phyloP scores from a whole-genome alignment of 257 asterid species.

The Rhazya stricta region DNA sequence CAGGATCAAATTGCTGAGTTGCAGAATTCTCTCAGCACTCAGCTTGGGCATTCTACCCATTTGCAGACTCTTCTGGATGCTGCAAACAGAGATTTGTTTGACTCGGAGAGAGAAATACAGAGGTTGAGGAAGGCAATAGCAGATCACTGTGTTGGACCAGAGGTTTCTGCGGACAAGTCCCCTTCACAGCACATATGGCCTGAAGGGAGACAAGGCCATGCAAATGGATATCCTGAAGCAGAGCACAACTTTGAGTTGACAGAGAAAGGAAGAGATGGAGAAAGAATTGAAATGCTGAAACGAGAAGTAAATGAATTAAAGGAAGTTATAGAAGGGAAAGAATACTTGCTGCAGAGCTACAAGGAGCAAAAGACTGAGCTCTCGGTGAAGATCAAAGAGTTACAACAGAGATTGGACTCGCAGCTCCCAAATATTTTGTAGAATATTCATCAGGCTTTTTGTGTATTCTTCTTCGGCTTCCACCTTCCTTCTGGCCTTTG shows the following conservation, averaged over 20 bases:
- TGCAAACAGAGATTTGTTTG: conserved; percentile 70
- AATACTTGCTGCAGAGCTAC: conserved; percentile 75
- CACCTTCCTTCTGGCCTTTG: conserved; percentile 12
- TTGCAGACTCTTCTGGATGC: conserved; percentile 68
- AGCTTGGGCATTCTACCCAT: conserved; percentile 65
- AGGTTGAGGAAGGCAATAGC: conserved; percentile 80
- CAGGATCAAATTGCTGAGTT: conserved; percentile 81
- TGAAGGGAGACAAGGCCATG: conserved; percentile 44
- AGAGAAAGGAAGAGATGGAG: conserved; percentile 50
- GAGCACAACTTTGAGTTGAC: conserved; percentile 33
- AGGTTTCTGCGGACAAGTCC: conserved; percentile 37
- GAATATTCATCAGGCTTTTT: conserved; percentile 24
- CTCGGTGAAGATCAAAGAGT: conserved; percentile 62
- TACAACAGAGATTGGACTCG: conserved; percentile 80
- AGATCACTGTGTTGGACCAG: conserved; percentile 67
- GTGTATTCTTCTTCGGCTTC: conserved; percentile 52
- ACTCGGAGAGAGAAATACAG: conserved; percentile 82
- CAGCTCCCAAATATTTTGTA: conserved; percentile 82
- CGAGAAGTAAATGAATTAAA: conserved; percentile 65
- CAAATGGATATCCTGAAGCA: conserved; percentile 46
- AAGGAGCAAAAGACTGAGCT: conserved; percentile 86
- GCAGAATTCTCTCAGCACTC: conserved; percentile 48
- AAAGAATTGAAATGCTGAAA: conserved; percentile 64
- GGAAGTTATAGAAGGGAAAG: conserved; percentile 78
- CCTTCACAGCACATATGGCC: conserved; percentile 60